Evolutionary conservation across 2,329 filamentous ascomycete species (phyloP), one percentile per base, ranked within the genome.

Genomic region (Myrmaecium sp.): DNA sequence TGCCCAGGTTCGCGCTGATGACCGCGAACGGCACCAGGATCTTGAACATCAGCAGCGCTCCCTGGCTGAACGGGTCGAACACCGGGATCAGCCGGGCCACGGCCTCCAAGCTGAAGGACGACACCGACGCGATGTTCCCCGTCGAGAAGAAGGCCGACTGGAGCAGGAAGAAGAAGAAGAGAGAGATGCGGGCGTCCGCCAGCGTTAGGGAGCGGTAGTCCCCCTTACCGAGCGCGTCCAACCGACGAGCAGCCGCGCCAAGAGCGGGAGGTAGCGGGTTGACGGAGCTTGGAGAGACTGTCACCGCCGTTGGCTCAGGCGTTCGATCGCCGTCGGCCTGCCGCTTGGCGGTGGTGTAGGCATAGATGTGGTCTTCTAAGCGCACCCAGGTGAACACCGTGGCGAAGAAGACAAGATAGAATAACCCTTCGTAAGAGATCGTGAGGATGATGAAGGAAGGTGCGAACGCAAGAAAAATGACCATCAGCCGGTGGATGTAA

Each of bases 141-240:
- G 86, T 95, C 55, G 75, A 81, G 65, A 95, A 98, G 54, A 98
- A 98, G 27, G 78, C 89, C 3, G 84, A 86, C 52, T 98, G 89
- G 5, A 98, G 66, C 20, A 98, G 68, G 38, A 82, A 83, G 51
- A 98, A 76, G 63, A 95, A 94, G 61, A 95, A 95, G 5, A 98
- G 66, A 2, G 82, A 77, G 18, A 92, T 76, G 19, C 91, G 78
- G 4, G 76, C 71, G 47, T 98, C 89, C n/a, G 77, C 67, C 5
- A 95, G 62, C 2, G 66, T 72, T 25, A 95, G 64, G 1, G 77
- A 62, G 21, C 86, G 75, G 55, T 66, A 67, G 33, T 53, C 30
- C 38, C 47, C 30, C 28, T 47, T 37, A 22, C 45, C 29, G 5
- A 51, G 28, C 4, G 50, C 41, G 4, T 37, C 23, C 10, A 49